phyloP scores from a whole-genome alignment of 257 asterid species.

The Mentha longifolia region DNA sequence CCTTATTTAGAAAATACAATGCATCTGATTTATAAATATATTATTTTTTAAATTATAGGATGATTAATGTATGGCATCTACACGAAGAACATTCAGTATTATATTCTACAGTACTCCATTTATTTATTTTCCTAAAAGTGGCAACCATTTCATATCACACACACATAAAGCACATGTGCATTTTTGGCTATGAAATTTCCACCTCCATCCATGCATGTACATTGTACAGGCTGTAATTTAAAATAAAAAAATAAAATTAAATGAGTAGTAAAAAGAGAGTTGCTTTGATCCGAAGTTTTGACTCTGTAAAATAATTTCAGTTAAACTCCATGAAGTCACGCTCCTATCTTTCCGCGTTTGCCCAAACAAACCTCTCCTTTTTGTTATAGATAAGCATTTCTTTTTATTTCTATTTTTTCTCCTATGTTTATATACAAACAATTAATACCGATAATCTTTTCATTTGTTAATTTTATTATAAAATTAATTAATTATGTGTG shows the following conservation, averaged over 20 bases:
- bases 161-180: too few species aligned
- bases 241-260: too few species aligned
- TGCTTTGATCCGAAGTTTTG: slow-evolving; percentile 35
- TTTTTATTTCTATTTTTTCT: background rate
- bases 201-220: background rate
- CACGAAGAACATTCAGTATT: background rate
- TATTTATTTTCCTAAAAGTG: background rate
- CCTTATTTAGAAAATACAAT: too few species aligned
- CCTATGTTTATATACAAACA: too few species aligned
- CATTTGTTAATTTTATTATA: background rate
- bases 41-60: background rate
- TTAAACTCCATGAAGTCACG: slow-evolving; percentile 18
- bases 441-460: too few species aligned
- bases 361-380: slow-evolving; percentile 1
- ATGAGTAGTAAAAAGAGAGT: background rate
- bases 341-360: slow-evolving; percentile 23
- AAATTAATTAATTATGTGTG: background rate
- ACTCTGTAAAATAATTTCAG: slow-evolving; percentile 21
- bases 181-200: background rate
- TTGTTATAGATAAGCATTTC: slow-evolving; percentile 4
- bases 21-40: background rate
- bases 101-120: background rate
- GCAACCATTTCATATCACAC: background rate
- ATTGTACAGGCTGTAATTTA: too few species aligned
- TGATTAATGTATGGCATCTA: background rate